These are phyloP conservation scores for Talaromyces sp. DNA, from an alignment of 2,329 filamentous ascomycete species.

Conservation along the genomic window DNA sequence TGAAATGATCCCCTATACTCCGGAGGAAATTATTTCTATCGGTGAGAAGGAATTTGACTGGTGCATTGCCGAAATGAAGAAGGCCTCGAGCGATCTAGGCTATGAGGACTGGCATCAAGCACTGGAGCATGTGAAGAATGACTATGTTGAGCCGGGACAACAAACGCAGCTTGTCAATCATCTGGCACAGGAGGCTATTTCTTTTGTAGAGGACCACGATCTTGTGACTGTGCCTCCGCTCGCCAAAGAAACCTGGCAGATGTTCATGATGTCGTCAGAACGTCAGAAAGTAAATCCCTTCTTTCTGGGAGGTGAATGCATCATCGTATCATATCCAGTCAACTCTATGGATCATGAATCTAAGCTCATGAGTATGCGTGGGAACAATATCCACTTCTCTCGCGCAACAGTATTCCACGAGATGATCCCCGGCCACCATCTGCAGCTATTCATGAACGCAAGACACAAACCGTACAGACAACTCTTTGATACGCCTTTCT, in stretches of 20 bases:
- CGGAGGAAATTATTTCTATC: slow-evolving; percentile 56
- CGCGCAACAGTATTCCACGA: slow-evolving; percentile 65
- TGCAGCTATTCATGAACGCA: slow-evolving; percentile 53
- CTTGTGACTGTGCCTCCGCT: slow-evolving; percentile 60
- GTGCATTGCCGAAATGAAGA: slow-evolving; percentile 60
- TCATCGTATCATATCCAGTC: slow-evolving; percentile 60
- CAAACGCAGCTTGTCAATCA: slow-evolving; percentile 57
- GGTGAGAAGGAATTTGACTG: slow-evolving; percentile 49
- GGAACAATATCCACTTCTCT: slow-evolving; percentile 61
- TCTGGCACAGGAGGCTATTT: slow-evolving; percentile 55
- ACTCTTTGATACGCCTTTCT: slow-evolving; percentile 61
- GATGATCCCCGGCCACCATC: slow-evolving; percentile 56
- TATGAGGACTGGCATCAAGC: slow-evolving; percentile 56
- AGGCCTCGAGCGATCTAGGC: slow-evolving; percentile 53
- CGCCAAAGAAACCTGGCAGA: slow-evolving; percentile 57
- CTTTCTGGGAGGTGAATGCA: slow-evolving; percentile 59
- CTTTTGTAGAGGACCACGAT: slow-evolving; percentile 57
- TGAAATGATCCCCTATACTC: slow-evolving; percentile 62
- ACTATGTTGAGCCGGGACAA: slow-evolving; percentile 57
- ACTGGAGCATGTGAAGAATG: slow-evolving; percentile 59
- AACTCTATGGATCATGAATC: slow-evolving; percentile 42
- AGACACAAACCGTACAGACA: slow-evolving; percentile 54
- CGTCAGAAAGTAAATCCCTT: slow-evolving; percentile 61
- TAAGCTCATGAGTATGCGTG: slow-evolving; percentile 63
- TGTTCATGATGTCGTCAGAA: slow-evolving; percentile 60